These are phyloP conservation scores for Colletotrichum liaoningense DNA, from an alignment of 2,329 filamentous ascomycete species.

Conservation along the genomic window DNA sequence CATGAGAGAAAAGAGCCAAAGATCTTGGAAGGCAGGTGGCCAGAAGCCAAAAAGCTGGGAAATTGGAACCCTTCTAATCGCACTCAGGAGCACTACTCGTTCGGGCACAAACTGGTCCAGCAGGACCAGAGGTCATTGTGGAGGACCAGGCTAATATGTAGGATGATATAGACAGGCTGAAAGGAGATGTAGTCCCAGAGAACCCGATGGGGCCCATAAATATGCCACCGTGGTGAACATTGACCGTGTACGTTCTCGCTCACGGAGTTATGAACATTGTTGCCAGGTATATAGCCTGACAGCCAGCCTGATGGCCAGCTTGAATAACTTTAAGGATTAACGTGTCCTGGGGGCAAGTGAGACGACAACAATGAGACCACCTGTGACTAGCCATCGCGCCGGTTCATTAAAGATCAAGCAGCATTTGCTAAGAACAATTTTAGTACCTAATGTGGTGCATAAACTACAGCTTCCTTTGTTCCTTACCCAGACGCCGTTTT, in stretches of 20 bases:
- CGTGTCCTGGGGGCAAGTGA: neutral
- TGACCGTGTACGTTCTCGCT: neutral
- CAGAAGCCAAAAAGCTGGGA: neutral
- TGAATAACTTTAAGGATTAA: neutral
- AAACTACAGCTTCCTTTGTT: constrained; percentile 24
- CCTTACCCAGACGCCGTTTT: constrained; percentile 34
- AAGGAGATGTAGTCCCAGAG: neutral
- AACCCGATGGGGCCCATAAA: neutral
- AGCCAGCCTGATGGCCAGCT: neutral
- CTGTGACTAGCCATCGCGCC: too few relatives aligned
- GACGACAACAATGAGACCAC: neutral
- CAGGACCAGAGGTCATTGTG: neutral
- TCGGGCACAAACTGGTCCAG: neutral
- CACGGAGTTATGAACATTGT: neutral
- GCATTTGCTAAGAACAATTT: constrained; percentile 16
- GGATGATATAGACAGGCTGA: neutral
- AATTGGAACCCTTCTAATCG: neutral
- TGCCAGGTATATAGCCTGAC: neutral
- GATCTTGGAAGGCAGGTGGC: too few relatives aligned
- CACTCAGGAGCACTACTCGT: neutral
- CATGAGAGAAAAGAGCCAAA: too few relatives aligned
- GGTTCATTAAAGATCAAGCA: neutral
- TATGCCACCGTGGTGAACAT: neutral
- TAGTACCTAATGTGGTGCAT: constrained; percentile 6
- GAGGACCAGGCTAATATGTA: neutral